phyloP scores from a whole-genome alignment of 2,329 filamentous ascomycete species.

The Penicillium polonicum region DNA sequence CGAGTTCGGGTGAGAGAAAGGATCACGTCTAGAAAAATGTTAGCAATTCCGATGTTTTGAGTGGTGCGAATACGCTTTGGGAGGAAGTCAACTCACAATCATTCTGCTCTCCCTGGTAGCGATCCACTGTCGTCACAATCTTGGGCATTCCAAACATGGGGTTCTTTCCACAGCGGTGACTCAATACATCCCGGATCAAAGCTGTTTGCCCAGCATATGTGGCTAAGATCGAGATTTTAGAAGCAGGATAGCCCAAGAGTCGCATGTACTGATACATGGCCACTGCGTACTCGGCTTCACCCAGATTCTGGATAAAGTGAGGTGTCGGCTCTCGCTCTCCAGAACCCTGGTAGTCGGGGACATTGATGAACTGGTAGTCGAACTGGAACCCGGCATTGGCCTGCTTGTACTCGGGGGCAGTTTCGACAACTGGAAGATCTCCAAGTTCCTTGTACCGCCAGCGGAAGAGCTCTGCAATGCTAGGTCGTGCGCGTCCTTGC shows the following conservation, averaged over 20 bases:
- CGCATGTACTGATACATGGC: slow-evolving; percentile 98
- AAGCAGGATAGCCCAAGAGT: slow-evolving; percentile 83
- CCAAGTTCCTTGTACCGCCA: slow-evolving; percentile 86
- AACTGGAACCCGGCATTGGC: slow-evolving; percentile 91
- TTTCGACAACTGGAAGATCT: slow-evolving; percentile 73
- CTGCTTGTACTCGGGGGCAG: slow-evolving; percentile 66
- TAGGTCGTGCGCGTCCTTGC: slow-evolving; percentile 85
- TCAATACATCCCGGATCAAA: slow-evolving; percentile 81
- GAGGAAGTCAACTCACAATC: slow-evolving; percentile 68
- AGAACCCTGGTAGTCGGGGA: slow-evolving; percentile 84
- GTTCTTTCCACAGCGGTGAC: slow-evolving; percentile 78
- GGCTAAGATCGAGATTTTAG: slow-evolving; percentile 81
- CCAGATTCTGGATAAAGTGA: slow-evolving; percentile 94
- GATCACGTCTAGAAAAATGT: slow-evolving; percentile 69
- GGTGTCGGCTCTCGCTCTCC: slow-evolving; percentile 88
- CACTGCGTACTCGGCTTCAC: slow-evolving; percentile 95
- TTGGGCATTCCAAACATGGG: slow-evolving; percentile 84
- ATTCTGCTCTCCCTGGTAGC: slow-evolving; percentile 99
- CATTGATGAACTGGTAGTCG: slow-evolving; percentile 96
- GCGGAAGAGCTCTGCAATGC: slow-evolving; percentile 83
- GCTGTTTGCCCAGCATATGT: slow-evolving; percentile 92
- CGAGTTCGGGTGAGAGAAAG: slow-evolving; percentile 88
- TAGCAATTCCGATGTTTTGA: slow-evolving; percentile 9
- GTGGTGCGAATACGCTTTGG: neutral
- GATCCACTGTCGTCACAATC: slow-evolving; percentile 92